Evolutionary conservation across 2,329 filamentous ascomycete genomes (phyloP).

Genomic region (Arthrinium phaeospermum): DNA sequence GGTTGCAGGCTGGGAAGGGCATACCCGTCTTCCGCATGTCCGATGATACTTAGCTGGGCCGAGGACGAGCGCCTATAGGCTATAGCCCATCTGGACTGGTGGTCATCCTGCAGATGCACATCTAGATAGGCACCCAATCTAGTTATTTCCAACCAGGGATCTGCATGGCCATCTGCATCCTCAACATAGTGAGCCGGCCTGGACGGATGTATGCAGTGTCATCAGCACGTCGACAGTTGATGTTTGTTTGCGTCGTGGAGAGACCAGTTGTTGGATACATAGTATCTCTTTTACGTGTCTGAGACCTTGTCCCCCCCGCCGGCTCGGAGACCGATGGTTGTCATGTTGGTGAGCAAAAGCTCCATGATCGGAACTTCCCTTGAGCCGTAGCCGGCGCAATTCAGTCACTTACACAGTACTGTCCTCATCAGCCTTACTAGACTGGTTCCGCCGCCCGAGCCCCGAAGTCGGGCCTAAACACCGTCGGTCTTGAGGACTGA

Average conservation of each 20-base stretch:
- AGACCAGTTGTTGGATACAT: neutral
- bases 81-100: constrained; percentile 10
- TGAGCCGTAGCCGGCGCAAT: neutral
- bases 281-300: neutral
- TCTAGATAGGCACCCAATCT: constrained; percentile 12
- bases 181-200: neutral
- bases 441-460: constrained; percentile 12
- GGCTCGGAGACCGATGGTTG: constrained; percentile 3
- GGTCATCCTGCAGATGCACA: constrained; percentile 15
- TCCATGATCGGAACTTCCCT: constrained; percentile 4
- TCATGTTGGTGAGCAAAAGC: neutral
- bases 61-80: neutral
- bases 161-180: neutral
- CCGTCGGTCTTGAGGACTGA: neutral
- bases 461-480: constrained; percentile 14
- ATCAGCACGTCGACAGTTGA: neutral
- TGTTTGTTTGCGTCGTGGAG: neutral
- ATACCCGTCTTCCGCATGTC: constrained; percentile 14
- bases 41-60: neutral
- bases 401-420: constrained; percentile 11
- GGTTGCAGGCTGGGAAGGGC: neutral
- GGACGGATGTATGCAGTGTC: constrained; percentile 6
- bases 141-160: neutral
- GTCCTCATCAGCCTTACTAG: constrained; percentile 4
- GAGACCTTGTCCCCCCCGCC: neutral